Base-by-base conservation (phyloP, 768 basidiomycete species). In the Crepidotus variabilis region DNA sequence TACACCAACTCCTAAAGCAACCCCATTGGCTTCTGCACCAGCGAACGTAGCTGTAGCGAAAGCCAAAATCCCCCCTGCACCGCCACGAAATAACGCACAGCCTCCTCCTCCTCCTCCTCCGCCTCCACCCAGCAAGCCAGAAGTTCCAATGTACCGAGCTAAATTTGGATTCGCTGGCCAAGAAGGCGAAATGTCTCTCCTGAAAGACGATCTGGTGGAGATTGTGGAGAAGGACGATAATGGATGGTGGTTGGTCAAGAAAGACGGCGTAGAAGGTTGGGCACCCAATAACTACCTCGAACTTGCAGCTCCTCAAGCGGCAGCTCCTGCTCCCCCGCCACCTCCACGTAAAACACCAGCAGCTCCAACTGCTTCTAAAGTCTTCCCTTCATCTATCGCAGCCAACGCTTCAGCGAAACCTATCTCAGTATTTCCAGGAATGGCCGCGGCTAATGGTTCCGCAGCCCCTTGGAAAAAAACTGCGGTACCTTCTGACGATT, bases 181-280 rank as follows among this genome's bases (percentile, higher is more conserved):
- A 71, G 87, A 88, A 33, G 95, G 95, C 11, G 97, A 99, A 71
- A 87, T 98, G 80, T 76, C 85, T 6, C 71, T 99, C 51, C 82
- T 80, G 61, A 98, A 98, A 71, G 97, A 94, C 63, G 97, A 98
- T 58, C 56, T 90, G 2, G 91, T 98, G 1, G 95, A 98, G 73
- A 76, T 98, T 18, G 77, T 94, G 32, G 88, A 96, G 75, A 94
- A 97, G 66, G 87, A 94, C 60, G 85, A 94, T 57, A 96, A 96
- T 63, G 97, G 96, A 2, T 99, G 97, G 97, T 98, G 97, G 96
- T 78, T 97, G 32, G 88, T 98, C 55, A 91, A 88, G 78, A 93
- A 89, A 71, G 81, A 78, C 52, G 82, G 81, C 2, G 72, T 75
- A 16, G 94, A 98, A 67, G 97, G 93, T 13, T 99, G 95, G 94